phyloP scores from a whole-genome alignment of 805 yeast species.

The Pichia eremophila region DNA sequence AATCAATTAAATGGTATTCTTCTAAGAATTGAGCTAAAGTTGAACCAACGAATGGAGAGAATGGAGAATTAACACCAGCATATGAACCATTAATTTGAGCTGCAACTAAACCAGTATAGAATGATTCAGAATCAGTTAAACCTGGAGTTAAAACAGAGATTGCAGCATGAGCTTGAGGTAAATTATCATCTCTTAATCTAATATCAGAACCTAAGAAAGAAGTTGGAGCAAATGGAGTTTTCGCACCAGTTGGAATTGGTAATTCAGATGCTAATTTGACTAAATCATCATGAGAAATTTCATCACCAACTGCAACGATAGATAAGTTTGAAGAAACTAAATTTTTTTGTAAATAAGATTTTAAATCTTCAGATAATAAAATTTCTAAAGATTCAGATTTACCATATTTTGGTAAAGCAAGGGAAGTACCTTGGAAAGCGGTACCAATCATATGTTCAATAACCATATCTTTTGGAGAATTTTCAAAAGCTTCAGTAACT shows the following conservation, averaged over 20 bases:
- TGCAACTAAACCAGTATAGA: constrained; percentile 65
- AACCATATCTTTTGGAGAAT: constrained; percentile 44
- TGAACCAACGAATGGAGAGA: constrained; percentile 51
- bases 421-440: constrained; percentile 80
- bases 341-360: constrained; percentile 45
- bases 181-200: constrained; percentile 80
- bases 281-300: constrained; percentile 57
- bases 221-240: constrained; percentile 39
- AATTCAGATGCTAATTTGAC: constrained; percentile 54
- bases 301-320: constrained; percentile 55
- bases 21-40: constrained; percentile 60
- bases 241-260: constrained; percentile 42
- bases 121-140: constrained; percentile 44
- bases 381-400: constrained; percentile 54
- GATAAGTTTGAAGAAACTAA: constrained; percentile 58
- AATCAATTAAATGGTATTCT: constrained; percentile 66
- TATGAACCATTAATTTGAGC: constrained; percentile 51
- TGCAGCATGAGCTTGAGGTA: constrained; percentile 71
- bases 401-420: constrained; percentile 71
- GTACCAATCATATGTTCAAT: constrained; percentile 71
- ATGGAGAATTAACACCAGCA: constrained; percentile 44
- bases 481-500: constrained; percentile 49
- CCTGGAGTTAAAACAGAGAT: constrained; percentile 72
- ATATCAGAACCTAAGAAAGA: constrained; percentile 79
- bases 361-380: constrained; percentile 50